Evolutionary conservation across 164 flowering plant genomes (phyloP), one percentile per base, ranked within the genome.

Genomic region (Vitis amurensis): DNA sequence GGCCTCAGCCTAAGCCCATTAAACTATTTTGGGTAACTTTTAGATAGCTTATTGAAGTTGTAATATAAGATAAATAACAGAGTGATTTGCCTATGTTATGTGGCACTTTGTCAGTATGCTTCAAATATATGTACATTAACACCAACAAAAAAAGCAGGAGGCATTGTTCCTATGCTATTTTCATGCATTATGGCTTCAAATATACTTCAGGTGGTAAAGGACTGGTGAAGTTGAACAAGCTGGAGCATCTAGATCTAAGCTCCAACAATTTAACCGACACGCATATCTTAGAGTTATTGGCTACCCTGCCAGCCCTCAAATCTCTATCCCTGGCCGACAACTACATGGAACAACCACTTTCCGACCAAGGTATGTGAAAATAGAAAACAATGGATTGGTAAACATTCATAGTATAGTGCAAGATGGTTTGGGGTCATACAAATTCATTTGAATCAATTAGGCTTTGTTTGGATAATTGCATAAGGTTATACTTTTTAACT

Each of bases 181-280:
- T 23, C 1, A 23, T 23, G n/a, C 9, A 55, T 23, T 23, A 55
- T 55, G 14, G 4, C 14, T 53, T 53, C 6, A 53, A 13, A 13
- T 11, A 13, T 53, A 13, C 11, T 56, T 6, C 59, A 56, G 59
- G 29, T 19, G 1, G 27, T 7, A 16, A 19, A 9, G 7, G 17
- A 11, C 17, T 56, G 59, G 15, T 27, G 10, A 56, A 56, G 59
- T 10, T 56, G 59, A 56, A 19, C 59, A 56, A 56, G 29, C 29
- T 56, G 15, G 59, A 56, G 30, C 59, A 56, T 8, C 59, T 56
- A 16, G 59, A 56, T 56, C 19, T 55, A 55, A 55, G 59, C 59
- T 27, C 2, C 2, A 56, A 56, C 23, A 5, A 9, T 3, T 16
- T 6, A 31, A 0, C 44, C 8, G 19, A 56, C 59, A 17, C 2